Percentiles rank a stretch among this genome's conserved stretches.
Conservation (phyloP, 2,329 filamentous ascomycete genomes). For the Paraconiothyrium brasiliense region DNA sequence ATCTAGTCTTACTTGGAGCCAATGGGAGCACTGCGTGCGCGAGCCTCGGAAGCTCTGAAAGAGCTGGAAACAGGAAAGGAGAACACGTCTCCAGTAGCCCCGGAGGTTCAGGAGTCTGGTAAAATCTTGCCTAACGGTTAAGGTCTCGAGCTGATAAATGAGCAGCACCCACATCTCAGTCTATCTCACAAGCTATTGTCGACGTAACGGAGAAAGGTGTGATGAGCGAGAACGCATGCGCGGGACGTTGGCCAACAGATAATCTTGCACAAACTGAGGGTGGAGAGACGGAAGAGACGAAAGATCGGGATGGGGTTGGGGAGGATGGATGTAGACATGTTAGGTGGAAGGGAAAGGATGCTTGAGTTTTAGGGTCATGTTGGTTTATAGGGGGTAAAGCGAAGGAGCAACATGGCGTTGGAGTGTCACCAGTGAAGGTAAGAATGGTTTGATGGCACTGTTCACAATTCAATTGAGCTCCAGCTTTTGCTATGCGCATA, state of each 20-base stretch:
- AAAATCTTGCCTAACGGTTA: background rate
- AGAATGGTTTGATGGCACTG: no score
- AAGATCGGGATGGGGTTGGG: conserved; percentile 17
- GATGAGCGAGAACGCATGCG: conserved; percentile 30
- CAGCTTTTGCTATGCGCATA: background rate
- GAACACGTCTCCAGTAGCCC: background rate
- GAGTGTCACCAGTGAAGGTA: no score
- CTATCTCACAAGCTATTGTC: conserved; percentile 33
- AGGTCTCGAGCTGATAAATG: background rate
- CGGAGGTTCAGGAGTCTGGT: background rate
- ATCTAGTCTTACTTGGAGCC: background rate
- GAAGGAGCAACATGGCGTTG: background rate
- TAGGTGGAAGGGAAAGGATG: conserved; percentile 33
- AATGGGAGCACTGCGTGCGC: background rate
- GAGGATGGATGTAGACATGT: conserved; percentile 27
- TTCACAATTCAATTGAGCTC: no score
- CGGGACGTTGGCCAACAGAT: conserved; percentile 3
- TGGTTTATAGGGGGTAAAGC: background rate
- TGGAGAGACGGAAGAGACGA: conserved; percentile 10
- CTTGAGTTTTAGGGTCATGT: conserved; percentile 5
- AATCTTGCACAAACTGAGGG: background rate
- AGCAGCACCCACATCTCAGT: background rate
- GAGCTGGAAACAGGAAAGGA: background rate
- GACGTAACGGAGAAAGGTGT: conserved; percentile 35
- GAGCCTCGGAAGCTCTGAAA: background rate